Percentiles rank a stretch among this genome's conserved stretches.
Evolutionary conservation across 352 stramenopile species (phyloP).

Genomic region (Phytopythium delawarense): DNA sequence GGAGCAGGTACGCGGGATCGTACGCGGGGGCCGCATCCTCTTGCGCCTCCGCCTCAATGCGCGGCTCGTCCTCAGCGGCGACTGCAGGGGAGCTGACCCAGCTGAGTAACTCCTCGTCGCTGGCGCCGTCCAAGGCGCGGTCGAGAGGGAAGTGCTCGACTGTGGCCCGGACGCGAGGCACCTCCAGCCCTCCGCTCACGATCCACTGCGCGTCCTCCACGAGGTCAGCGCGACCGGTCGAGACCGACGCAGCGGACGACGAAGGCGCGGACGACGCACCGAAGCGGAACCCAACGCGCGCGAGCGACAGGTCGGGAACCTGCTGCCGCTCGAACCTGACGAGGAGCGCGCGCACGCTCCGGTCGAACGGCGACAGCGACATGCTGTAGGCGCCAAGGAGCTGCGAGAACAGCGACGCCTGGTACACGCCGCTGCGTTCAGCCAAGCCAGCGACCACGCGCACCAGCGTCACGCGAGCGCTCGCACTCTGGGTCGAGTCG

Average conservation of each 20-base stretch:
- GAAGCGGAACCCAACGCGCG: conserved; percentile 66
- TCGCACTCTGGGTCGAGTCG: conserved; percentile 5
- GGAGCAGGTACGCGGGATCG: conserved; percentile 71
- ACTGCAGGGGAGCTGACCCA: background rate
- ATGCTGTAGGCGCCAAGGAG: conserved; percentile 66
- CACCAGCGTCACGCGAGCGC: conserved; percentile 25
- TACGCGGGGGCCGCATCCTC: conserved; percentile 29
- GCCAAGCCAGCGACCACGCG: conserved; percentile 41
- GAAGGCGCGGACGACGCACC: conserved; percentile 43
- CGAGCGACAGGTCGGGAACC: conserved; percentile 45
- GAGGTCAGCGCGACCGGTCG: conserved; percentile 41
- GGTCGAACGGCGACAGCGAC: conserved; percentile 58
- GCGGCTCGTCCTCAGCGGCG: conserved; percentile 16
- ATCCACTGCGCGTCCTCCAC: conserved; percentile 69
- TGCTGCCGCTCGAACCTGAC: conserved; percentile 6
- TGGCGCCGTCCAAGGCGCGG: conserved; percentile 24
- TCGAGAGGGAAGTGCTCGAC: conserved; percentile 70
- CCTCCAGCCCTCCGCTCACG: conserved; percentile 58
- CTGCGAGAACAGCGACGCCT: conserved; percentile 45
- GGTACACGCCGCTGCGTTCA: conserved; percentile 36
- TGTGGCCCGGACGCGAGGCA: conserved; percentile 53
- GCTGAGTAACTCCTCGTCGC: conserved; percentile 25
- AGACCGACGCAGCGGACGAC: conserved; percentile 18
- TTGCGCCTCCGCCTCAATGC: conserved; percentile 2
- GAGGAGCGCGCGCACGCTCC: conserved; percentile 28